Conservation (phyloP, 306 rosid genomes). For the Vicia villosa region DNA sequence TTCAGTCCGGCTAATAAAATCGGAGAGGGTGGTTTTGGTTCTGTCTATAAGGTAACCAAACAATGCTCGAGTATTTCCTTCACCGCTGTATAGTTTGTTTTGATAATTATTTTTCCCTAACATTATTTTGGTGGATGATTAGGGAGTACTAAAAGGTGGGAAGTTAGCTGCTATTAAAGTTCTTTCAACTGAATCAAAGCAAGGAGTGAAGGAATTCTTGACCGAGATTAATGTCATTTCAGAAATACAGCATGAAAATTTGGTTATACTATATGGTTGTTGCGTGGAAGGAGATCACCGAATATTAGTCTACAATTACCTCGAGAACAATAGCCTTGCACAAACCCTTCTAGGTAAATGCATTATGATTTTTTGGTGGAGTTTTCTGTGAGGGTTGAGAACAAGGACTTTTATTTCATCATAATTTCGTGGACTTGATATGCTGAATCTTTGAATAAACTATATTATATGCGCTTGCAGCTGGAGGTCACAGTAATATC, state of each 20-base stretch:
- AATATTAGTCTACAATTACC: slow-evolving; percentile 90
- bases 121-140: slow-evolving; percentile 38
- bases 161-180: slow-evolving; percentile 91
- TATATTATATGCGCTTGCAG: slow-evolving; percentile 49
- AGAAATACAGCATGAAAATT: slow-evolving; percentile 79
- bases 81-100: slow-evolving; percentile 20
- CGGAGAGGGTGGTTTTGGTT: slow-evolving; percentile 98
- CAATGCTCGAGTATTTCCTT: slow-evolving; percentile 24
- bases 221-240: slow-evolving; percentile 90
- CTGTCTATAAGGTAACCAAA: slow-evolving; percentile 75
- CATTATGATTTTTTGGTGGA: slow-evolving; percentile 5
- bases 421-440: slow-evolving; percentile 6
- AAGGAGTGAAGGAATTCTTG: slow-evolving; percentile 89
- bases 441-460: not conserved
- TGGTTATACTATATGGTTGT: slow-evolving; percentile 88
- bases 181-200: slow-evolving; percentile 87
- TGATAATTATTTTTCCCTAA: slow-evolving; percentile 12
- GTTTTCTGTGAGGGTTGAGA: slow-evolving; percentile 10
- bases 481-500: slow-evolving; percentile 55
- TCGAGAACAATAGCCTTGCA: slow-evolving; percentile 86
- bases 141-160: slow-evolving; percentile 87
- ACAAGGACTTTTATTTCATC: not conserved
- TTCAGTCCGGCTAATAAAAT: slow-evolving; percentile 72
- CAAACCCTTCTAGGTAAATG: slow-evolving; percentile 80
- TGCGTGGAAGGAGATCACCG: slow-evolving; percentile 83